phyloP scores from a whole-genome alignment of 2,329 filamentous ascomycete species.

The Trichoderma sp. region DNA sequence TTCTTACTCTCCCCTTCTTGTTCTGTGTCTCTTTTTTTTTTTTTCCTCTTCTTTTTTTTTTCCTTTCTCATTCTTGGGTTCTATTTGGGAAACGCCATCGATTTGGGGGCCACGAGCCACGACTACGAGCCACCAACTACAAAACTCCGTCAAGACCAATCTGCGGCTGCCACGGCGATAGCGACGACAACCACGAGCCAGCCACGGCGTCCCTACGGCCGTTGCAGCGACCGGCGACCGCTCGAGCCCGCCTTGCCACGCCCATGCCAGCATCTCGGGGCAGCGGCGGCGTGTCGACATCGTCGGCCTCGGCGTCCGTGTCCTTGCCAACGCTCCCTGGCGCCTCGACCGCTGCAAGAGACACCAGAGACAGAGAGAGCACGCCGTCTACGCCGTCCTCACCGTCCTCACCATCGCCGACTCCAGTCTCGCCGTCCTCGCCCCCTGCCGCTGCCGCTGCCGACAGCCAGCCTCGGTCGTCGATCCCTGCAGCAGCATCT shows the following conservation, averaged over 20 bases:
- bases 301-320: conserved; percentile 24
- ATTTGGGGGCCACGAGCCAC: background rate
- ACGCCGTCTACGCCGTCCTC: background rate
- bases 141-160: background rate
- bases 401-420: conserved; percentile 20
- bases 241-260: conserved; percentile 13
- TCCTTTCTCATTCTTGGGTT: background rate
- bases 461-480: background rate
- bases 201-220: conserved; percentile 1
- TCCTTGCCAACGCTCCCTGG: conserved; percentile 24
- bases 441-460: background rate
- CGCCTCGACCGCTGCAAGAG: background rate
- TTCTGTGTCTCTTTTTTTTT: background rate
- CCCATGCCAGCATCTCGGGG: conserved; percentile 26
- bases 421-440: conserved; percentile 23
- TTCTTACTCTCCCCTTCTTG: background rate
- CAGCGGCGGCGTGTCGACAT: conserved; percentile 23
- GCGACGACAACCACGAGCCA: background rate
- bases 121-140: background rate
- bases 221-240: conserved; percentile 1
- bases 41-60: background rate
- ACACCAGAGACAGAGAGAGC: background rate
- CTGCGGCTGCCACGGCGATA: background rate
- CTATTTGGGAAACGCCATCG: background rate
- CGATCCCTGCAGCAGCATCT: background rate